Percentiles rank a stretch among this genome's conserved stretches.
Conservation (phyloP, 1,139 yeast species). For the Hyphopichia fennica region DNA sequence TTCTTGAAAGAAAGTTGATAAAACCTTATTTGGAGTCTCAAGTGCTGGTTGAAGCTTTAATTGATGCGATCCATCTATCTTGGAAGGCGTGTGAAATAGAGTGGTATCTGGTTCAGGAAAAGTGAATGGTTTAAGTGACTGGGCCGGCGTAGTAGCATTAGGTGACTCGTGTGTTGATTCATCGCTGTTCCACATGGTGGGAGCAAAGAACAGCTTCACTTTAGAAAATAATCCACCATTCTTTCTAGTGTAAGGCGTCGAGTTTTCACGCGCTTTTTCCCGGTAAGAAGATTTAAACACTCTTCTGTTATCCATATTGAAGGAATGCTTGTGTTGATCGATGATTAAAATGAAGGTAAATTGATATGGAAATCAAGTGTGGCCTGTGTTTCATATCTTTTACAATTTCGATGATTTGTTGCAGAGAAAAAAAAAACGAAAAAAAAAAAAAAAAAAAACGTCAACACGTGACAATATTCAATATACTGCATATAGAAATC, state of each 20-base stretch:
- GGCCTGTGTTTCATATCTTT: no score
- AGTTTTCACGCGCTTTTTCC: slow-evolving; percentile 20
- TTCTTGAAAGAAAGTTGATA: slow-evolving; percentile 69
- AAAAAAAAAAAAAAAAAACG: no score
- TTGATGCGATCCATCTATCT: background rate
- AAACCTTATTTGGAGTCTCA: slow-evolving; percentile 48
- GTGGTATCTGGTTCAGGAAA: slow-evolving; percentile 13
- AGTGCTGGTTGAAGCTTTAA: slow-evolving; percentile 3
- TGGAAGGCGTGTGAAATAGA: slow-evolving; percentile 7
- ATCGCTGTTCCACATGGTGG: slow-evolving; percentile 8
- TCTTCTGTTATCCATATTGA: slow-evolving; percentile 45
- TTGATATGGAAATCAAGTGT: no score
- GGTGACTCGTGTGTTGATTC: slow-evolving; percentile 5
- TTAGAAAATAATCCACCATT: slow-evolving; percentile 27
- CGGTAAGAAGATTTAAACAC: slow-evolving; percentile 30
- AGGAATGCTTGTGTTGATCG: background rate
- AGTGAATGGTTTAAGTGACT: slow-evolving; percentile 9
- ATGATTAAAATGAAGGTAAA: background rate
- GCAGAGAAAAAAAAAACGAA: no score
- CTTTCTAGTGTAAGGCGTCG: slow-evolving; percentile 22
- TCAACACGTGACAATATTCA: no score
- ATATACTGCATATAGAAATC: no score
- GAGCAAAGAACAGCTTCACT: slow-evolving; percentile 30
- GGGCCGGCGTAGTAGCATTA: background rate
- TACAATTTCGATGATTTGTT: no score